Evolutionary conservation across 192 early-diverging fungal species (phyloP).

Genomic region (Paraglomus occultum): DNA sequence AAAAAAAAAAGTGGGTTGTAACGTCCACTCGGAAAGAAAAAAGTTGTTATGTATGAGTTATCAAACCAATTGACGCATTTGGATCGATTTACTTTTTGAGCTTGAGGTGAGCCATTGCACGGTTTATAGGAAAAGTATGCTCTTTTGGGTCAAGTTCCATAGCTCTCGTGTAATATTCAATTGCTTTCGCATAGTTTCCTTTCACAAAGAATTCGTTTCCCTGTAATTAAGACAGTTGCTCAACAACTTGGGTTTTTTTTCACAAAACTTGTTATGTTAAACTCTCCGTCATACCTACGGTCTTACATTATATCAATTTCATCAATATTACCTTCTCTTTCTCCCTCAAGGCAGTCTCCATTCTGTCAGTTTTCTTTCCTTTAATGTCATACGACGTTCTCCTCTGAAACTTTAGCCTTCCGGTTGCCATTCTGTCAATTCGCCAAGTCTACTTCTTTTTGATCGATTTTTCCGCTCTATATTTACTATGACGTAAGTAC

Average conservation of each 20-base stretch:
- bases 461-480: no score
- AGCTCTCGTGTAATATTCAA: constrained; percentile 61
- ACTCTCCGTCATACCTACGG: no score
- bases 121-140: constrained; percentile 63
- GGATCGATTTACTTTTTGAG: constrained; percentile 48
- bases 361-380: constrained; percentile 22
- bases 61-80: not conserved
- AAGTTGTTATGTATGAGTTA: not conserved
- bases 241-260: not conserved
- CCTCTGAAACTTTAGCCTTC: not conserved
- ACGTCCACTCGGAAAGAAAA: not conserved
- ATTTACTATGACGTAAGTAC: no score
- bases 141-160: constrained; percentile 62
- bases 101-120: constrained; percentile 83
- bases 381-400: constrained; percentile 3
- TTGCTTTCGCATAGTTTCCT: constrained; percentile 54
- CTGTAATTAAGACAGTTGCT: constrained; percentile 23
- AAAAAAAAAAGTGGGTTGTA: not conserved
- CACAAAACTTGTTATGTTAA: not conserved
- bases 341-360: constrained; percentile 20
- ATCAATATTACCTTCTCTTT: constrained; percentile 18
- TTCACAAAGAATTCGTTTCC: constrained; percentile 65
- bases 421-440: no score
- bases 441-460: no score
- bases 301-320: no score